A percentile compares a stretch with the other conserved stretches of the same genome.
These are phyloP conservation scores for Asterochloris sp. DNA, from an alignment of 139 green algal genomes.

Conservation along the genomic window DNA sequence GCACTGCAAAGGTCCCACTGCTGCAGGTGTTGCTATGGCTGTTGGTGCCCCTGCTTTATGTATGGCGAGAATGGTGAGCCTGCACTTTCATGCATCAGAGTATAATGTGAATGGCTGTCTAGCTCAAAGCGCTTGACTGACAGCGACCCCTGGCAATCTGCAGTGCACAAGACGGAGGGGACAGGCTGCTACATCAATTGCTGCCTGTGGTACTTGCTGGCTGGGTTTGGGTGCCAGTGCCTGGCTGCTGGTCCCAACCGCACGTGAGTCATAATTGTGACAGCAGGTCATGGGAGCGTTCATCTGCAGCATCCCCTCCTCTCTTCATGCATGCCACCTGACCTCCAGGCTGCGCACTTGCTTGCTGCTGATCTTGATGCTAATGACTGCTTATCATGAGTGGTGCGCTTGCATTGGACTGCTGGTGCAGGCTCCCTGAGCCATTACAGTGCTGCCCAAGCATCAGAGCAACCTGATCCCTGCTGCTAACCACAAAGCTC, in stretches of 20 bases:
- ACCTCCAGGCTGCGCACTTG: not conserved
- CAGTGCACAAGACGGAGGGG: not conserved
- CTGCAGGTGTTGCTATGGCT: conserved; percentile 12
- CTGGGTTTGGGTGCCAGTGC: not conserved
- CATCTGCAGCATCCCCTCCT: too few species aligned
- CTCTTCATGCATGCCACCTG: not conserved
- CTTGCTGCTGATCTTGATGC: not conserved
- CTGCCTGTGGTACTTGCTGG: not conserved
- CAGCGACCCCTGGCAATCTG: not conserved
- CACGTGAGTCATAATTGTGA: too few species aligned
- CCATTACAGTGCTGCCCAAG: not conserved
- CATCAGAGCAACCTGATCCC: not conserved
- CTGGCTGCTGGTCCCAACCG: not conserved
- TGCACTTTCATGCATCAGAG: too few species aligned
- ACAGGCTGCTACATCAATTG: conserved; percentile 4
- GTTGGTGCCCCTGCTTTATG: conserved; percentile 3
- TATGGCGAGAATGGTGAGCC: conserved; percentile 14
- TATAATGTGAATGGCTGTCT: too few species aligned
- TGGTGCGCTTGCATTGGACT: not conserved
- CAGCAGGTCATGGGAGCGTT: too few species aligned
- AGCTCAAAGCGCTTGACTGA: not conserved
- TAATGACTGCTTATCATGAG: not conserved
- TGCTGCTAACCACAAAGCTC: not conserved
- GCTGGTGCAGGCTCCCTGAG: not conserved
- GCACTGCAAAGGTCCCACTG: not conserved